Conservation (phyloP, 2,329 filamentous ascomycete species). For the Pseudopithomyces chartarum region DNA sequence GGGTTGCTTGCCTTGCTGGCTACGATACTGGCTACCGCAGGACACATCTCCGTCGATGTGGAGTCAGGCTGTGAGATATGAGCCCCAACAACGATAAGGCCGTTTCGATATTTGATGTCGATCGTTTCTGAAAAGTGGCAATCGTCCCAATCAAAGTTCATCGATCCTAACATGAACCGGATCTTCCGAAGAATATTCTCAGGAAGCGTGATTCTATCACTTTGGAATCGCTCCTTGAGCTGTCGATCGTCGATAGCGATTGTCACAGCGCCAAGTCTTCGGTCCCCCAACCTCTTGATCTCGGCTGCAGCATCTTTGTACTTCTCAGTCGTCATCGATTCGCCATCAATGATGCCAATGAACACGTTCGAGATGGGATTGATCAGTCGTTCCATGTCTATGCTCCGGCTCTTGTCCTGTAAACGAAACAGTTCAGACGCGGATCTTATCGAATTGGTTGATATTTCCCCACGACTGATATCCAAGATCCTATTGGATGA, state of each 20-base stretch:
- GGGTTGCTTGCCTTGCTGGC: neutral
- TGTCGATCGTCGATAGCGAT: neutral
- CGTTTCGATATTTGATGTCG: neutral
- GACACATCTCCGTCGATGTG: neutral
- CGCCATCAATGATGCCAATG: neutral
- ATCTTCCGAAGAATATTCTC: slow-evolving; percentile 1
- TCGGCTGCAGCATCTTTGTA: slow-evolving; percentile 2
- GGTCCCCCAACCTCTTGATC: slow-evolving; percentile 4
- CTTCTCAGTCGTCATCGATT: neutral
- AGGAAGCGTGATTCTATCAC: neutral
- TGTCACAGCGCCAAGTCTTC: slow-evolving; percentile 2
- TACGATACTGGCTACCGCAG: neutral
- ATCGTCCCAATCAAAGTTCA: neutral
- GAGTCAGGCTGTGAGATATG: neutral
- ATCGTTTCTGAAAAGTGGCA: neutral
- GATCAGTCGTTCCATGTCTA: neutral
- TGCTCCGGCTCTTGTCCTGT: neutral
- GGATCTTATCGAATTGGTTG: neutral
- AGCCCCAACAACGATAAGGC: neutral
- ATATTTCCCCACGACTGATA: neutral
- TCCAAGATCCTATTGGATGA: neutral
- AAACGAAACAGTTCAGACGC: neutral
- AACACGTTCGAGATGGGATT: neutral
- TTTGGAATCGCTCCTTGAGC: neutral
- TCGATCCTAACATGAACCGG: slow-evolving; percentile 3